These are phyloP conservation scores for Arthrinium phaeospermum DNA, from an alignment of 2,329 filamentous ascomycete species.

Conservation along the genomic window DNA sequence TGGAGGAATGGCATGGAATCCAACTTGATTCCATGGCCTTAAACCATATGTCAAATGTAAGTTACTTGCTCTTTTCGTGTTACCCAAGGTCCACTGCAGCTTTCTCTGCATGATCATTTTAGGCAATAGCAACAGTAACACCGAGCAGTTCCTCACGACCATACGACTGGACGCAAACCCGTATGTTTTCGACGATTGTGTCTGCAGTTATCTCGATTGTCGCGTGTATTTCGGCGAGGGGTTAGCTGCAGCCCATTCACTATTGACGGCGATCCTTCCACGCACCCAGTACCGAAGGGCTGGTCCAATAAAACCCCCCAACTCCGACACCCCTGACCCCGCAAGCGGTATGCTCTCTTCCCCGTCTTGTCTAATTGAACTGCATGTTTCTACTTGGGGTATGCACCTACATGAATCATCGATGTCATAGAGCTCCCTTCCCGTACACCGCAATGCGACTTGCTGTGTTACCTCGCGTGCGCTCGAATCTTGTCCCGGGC, in stretches of 20 bases:
- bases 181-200: not conserved
- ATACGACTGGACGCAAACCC: not conserved
- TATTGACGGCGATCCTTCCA: not conserved
- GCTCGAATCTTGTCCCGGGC: not conserved
- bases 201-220: not conserved
- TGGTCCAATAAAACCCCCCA: not conserved
- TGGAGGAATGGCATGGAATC: not conserved
- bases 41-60: not conserved
- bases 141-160: not conserved
- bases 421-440: not conserved
- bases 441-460: not conserved
- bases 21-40: not conserved
- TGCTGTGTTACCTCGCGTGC: not conserved
- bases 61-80: not conserved
- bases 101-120: not conserved
- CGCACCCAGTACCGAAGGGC: not conserved
- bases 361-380: not conserved
- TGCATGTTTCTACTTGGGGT: not conserved
- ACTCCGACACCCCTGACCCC: slow-evolving; percentile 13
- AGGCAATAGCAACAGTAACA: slow-evolving; percentile 2
- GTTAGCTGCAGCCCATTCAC: not conserved
- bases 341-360: not conserved
- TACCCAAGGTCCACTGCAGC: not conserved
- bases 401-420: not conserved
- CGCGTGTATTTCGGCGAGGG: not conserved